phyloP scores from a whole-genome alignment of 192 early-diverging fungal species.

The Rhizophagus prolifer region DNA sequence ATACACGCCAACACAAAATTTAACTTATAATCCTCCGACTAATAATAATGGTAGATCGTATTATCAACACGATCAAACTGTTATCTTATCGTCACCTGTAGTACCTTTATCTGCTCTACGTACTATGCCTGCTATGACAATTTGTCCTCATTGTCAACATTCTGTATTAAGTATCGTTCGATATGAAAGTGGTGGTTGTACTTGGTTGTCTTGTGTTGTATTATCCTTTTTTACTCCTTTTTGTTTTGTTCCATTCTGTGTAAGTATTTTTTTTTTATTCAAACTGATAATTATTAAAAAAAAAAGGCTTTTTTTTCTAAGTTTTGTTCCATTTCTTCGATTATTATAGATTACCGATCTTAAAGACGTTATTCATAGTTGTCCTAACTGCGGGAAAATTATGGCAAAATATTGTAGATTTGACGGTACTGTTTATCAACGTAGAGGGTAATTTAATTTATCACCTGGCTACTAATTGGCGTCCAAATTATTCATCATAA shows the following conservation, averaged over 20 bases:
- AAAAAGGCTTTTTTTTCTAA: not conserved
- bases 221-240: constrained; percentile 4
- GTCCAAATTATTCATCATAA: no score
- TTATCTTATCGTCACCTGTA: not conserved
- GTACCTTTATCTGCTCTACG: not conserved
- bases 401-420: constrained; percentile 29
- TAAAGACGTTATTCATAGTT: constrained; percentile 16
- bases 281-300: not conserved
- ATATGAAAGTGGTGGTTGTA: not conserved
- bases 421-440: constrained; percentile 1
- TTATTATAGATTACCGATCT: constrained; percentile 9
- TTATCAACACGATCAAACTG: not conserved
- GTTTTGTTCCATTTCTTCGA: not conserved
- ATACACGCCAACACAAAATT: not conserved
- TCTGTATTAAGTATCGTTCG: not conserved
- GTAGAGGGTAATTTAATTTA: not conserved
- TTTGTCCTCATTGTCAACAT: constrained; percentile 11
- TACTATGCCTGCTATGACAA: not conserved
- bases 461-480: no score
- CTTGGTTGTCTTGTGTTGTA: not conserved
- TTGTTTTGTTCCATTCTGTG: constrained; percentile 27
- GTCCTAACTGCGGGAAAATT: constrained; percentile 17
- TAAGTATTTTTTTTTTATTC: not conserved
- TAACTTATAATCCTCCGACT: not conserved
- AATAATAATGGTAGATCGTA: not conserved